Evolutionary conservation across 1,284 basidiomycete species (phyloP).

Genomic region (Mycena citricolor): DNA sequence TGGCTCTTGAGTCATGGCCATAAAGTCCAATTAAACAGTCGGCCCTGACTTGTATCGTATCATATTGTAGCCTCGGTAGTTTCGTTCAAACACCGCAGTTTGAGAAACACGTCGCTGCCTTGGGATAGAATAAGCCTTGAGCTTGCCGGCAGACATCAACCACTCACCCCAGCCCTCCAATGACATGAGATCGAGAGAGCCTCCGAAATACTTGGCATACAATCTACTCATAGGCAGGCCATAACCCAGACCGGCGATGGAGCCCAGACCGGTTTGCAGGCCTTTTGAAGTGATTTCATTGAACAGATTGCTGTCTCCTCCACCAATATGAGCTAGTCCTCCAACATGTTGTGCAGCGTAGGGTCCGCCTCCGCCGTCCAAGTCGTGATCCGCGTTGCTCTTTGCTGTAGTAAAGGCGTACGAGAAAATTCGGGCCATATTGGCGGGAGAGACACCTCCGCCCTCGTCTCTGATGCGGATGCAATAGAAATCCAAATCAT

Average conservation of each 20-base stretch:
- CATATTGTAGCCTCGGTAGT: slow-evolving; percentile 55
- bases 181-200: slow-evolving; percentile 73
- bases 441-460: slow-evolving; percentile 74
- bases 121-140: slow-evolving; percentile 4
- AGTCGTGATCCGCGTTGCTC: slow-evolving; percentile 40
- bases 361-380: slow-evolving; percentile 60
- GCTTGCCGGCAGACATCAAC: not conserved
- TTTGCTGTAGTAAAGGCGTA: slow-evolving; percentile 89
- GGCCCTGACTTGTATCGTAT: slow-evolving; percentile 10
- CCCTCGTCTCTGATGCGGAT: slow-evolving; percentile 85
- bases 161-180: slow-evolving; percentile 75
- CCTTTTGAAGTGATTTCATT: slow-evolving; percentile 75
- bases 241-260: slow-evolving; percentile 81
- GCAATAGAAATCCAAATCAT: slow-evolving; percentile 55
- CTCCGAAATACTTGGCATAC: slow-evolving; percentile 81
- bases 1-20: slow-evolving; percentile 46
- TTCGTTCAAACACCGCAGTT: slow-evolving; percentile 69
- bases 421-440: slow-evolving; percentile 81
- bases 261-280: slow-evolving; percentile 69
- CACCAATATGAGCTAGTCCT: slow-evolving; percentile 63
- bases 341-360: slow-evolving; percentile 74
- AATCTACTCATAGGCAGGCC: slow-evolving; percentile 84
- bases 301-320: slow-evolving; percentile 59
- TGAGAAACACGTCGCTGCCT: slow-evolving; percentile 79
- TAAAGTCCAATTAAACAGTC: slow-evolving; percentile 30